Percentiles rank a stretch among this genome's conserved stretches.
phyloP scores from a whole-genome alignment of 179 eudicot genomes.

The Beta lomatogona region DNA sequence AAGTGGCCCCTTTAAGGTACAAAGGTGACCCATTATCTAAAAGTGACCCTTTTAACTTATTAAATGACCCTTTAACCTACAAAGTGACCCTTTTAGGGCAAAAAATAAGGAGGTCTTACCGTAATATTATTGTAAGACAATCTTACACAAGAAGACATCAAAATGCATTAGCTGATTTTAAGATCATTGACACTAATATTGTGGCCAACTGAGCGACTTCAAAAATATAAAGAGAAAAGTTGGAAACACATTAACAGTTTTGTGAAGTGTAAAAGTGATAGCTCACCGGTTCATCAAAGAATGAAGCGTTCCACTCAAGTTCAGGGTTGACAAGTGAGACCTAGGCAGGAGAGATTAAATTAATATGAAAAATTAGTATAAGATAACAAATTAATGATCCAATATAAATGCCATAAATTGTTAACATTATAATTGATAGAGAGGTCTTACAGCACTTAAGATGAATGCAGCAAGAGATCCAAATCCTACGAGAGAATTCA shows the following conservation, averaged over 20 bases:
- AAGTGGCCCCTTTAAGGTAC: too few species aligned
- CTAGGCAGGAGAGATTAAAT: conserved; percentile 39
- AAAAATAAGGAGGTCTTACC: too few species aligned
- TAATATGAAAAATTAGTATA: conserved; percentile 9
- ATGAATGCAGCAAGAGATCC: conserved; percentile 89
- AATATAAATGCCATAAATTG: conserved; percentile 11
- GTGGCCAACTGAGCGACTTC: not conserved
- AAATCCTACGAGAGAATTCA: conserved; percentile 98
- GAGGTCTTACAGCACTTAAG: conserved; percentile 68
- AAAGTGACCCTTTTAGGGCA: too few species aligned
- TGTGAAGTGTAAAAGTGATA: conserved; percentile 12
- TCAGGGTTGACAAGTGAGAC: conserved; percentile 82
- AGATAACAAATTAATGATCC: not conserved
- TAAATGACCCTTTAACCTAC: too few species aligned
- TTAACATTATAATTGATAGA: conserved; percentile 3
- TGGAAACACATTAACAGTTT: not conserved
- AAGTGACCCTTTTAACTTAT: too few species aligned
- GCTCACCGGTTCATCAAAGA: conserved; percentile 96
- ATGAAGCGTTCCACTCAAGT: conserved; percentile 90
- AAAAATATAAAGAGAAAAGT: not conserved
- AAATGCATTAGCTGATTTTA: not conserved
- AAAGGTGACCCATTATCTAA: too few species aligned
- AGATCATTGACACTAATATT: not conserved
- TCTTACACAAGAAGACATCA: not conserved
- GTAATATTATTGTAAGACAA: not conserved